These are phyloP conservation scores for Gossypium herbaceum DNA, from an alignment of 345 rosid species.

Conservation along the genomic window DNA sequence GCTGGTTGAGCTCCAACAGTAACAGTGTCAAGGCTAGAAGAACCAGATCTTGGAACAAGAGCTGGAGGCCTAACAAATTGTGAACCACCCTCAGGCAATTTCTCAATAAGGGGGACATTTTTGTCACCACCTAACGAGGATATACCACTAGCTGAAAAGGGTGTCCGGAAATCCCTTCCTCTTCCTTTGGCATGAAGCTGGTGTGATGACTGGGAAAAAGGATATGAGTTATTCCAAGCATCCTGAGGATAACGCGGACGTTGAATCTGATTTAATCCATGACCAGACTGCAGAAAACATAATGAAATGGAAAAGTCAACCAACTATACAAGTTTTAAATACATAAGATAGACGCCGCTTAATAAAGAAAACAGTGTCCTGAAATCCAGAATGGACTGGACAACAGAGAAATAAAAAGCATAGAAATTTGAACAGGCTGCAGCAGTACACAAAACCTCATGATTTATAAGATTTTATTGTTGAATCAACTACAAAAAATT, in stretches of 20 bases:
- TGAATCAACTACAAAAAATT: background rate
- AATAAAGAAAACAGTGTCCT: background rate
- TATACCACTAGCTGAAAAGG: slow-evolving; percentile 43
- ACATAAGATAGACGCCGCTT: background rate
- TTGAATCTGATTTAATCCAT: slow-evolving; percentile 30
- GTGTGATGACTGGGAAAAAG: slow-evolving; percentile 39
- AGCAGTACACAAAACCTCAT: background rate
- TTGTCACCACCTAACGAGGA: slow-evolving; percentile 40
- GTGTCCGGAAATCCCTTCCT: slow-evolving; percentile 40
- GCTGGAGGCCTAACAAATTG: slow-evolving; percentile 38
- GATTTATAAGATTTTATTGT: background rate
- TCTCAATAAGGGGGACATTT: slow-evolving; percentile 36
- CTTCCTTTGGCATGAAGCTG: slow-evolving; percentile 37
- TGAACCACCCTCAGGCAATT: slow-evolving; percentile 38
- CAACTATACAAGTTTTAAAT: slow-evolving; percentile 4
- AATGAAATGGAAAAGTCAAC: background rate
- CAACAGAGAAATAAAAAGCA: background rate
- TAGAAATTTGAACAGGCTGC: background rate
- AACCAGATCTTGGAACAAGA: slow-evolving; percentile 35
- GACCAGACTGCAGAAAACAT: slow-evolving; percentile 43
- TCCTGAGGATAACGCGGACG: slow-evolving; percentile 41
- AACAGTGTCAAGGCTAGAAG: slow-evolving; percentile 40
- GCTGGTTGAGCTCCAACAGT: slow-evolving; percentile 30
- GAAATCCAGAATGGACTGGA: background rate
- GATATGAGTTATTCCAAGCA: slow-evolving; percentile 39